Evolutionary conservation across 140 eudicot genomes (phyloP), one percentile per base, ranked within the genome.

Genomic region (Erigeron philadelphicus): DNA sequence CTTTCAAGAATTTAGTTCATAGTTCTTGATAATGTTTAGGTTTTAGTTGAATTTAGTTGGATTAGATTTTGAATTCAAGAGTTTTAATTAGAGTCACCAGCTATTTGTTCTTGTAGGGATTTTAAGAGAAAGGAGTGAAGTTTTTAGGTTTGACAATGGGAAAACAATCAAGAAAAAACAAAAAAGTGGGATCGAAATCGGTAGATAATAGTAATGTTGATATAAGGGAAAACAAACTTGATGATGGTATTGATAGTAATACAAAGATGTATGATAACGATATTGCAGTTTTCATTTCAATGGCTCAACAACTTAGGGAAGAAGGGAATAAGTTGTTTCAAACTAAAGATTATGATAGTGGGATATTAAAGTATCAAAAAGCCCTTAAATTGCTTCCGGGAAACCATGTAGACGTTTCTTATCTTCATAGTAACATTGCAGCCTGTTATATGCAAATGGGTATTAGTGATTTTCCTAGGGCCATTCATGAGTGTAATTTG

Each of bases 361-460:
- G 89, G 31, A 75, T 82, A 75, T 72, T 89, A 11, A 93, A 89
- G 73, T 93, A 89, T 76, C 94, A 93, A 72, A 89, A 85, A 79
- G 89, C 96, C 38, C 76, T 93, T 9, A 93, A 85, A 61, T 79
- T 93, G 78, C 90, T 93, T 67, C 96, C 98, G 0, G 67, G 80
- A 21, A 86, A 82, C 84, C 97, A 93, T 72, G 62, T 84, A 35
- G 90, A 93, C 70, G 90, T 89, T 2, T 80, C 97, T 9, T 78
- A 89, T 76, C 82, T 93, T 43, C 83, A 80, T 23, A 89, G 94
- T 58, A 93, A 93, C 62, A 77, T 89, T 72, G 99, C 99, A 5
- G 95, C 89, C 3, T 89, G 95, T 72, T 93, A 93, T 73, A 93
- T 93, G 95, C 94, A 93, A 80, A 74, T 89, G 84, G 97, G 99